Conservation (phyloP, 2,329 filamentous ascomycete genomes). For the Ramichloridium luteum region DNA sequence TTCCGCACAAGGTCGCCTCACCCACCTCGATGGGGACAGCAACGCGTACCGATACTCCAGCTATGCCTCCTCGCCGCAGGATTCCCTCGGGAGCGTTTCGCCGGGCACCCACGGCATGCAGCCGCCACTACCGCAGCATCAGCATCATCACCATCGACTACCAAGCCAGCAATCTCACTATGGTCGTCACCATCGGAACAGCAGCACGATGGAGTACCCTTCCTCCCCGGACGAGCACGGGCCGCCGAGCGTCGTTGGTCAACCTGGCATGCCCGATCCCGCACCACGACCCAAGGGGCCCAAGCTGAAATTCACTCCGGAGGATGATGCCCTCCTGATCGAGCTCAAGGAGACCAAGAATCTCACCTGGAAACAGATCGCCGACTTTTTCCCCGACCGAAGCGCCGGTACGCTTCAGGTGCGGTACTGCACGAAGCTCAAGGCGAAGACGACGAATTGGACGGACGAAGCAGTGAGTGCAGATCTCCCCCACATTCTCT, state of each 20-base stretch:
- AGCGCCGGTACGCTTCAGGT: slow-evolving; percentile 87
- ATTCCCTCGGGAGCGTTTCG: too few species aligned
- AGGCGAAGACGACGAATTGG: slow-evolving; percentile 88
- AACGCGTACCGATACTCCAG: too few species aligned
- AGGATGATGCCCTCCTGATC: slow-evolving; percentile 78
- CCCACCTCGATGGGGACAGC: too few species aligned
- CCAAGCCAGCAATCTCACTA: slow-evolving; percentile 62
- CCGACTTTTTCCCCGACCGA: slow-evolving; percentile 85
- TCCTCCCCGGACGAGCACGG: slow-evolving; percentile 30
- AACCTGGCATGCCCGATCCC: slow-evolving; percentile 74
- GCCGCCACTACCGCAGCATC: slow-evolving; percentile 33
- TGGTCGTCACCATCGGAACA: too few species aligned
- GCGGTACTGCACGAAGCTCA: slow-evolving; percentile 87
- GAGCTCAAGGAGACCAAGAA: slow-evolving; percentile 91
- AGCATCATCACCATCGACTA: slow-evolving; percentile 69
- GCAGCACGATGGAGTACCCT: slow-evolving; percentile 27
- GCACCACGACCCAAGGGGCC: slow-evolving; percentile 71
- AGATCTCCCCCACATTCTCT: too few species aligned
- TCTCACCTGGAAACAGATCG: slow-evolving; percentile 94
- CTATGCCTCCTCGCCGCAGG: too few species aligned
- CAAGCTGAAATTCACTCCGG: slow-evolving; percentile 86
- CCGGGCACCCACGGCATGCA: slow-evolving; percentile 35
- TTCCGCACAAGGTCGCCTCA: too few species aligned
- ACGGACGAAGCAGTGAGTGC: slow-evolving; percentile 74
- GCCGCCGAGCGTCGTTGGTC: slow-evolving; percentile 74